A percentile compares a stretch with the other conserved stretches of the same genome.
Evolutionary conservation across 2,329 filamentous ascomycete genomes (phyloP).

Genomic region (Rachicladosporium sp.): DNA sequence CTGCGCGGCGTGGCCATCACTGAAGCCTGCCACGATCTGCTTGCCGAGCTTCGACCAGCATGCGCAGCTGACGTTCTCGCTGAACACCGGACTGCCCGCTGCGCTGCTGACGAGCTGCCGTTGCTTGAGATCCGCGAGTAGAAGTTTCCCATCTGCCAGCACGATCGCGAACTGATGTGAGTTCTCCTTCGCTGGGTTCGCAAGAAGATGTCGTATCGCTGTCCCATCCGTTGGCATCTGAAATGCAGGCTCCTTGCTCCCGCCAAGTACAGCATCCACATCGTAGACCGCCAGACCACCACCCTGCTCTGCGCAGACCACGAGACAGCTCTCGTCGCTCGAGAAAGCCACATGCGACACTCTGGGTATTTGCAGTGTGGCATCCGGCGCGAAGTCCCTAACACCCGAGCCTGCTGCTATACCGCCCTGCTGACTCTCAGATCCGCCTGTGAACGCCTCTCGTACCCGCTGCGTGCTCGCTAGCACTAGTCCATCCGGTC

Average conservation of each 20-base stretch:
- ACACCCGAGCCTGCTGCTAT: slow-evolving; percentile 18
- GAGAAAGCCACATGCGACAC: slow-evolving; percentile 86
- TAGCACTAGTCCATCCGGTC: slow-evolving; percentile 66
- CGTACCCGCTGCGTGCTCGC: slow-evolving; percentile 67
- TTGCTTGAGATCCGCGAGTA: slow-evolving; percentile 70
- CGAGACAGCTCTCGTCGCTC: slow-evolving; percentile 72
- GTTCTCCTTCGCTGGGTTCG: slow-evolving; percentile 56
- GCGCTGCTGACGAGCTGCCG: slow-evolving; percentile 44
- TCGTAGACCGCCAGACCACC: slow-evolving; percentile 78
- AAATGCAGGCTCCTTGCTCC: slow-evolving; percentile 55
- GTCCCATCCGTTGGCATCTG: slow-evolving; percentile 67
- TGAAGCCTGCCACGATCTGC: slow-evolving; percentile 76
- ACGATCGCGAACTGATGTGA: slow-evolving; percentile 67
- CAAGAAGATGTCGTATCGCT: slow-evolving; percentile 58
- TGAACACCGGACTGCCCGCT: slow-evolving; percentile 52
- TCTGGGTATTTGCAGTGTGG: slow-evolving; percentile 60
- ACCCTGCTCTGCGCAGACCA: slow-evolving; percentile 69
- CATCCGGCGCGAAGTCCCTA: slow-evolving; percentile 53
- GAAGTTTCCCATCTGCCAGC: slow-evolving; percentile 64
- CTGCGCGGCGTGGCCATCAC: slow-evolving; percentile 67
- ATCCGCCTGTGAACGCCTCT: slow-evolving; percentile 54
- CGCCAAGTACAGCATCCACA: slow-evolving; percentile 53
- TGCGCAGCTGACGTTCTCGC: slow-evolving; percentile 64
- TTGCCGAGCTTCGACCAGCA: slow-evolving; percentile 92
- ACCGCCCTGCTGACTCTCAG: slow-evolving; percentile 6